Base-by-base conservation (phyloP, 2,329 filamentous ascomycete genomes). In the Diaporthe vaccinii region DNA sequence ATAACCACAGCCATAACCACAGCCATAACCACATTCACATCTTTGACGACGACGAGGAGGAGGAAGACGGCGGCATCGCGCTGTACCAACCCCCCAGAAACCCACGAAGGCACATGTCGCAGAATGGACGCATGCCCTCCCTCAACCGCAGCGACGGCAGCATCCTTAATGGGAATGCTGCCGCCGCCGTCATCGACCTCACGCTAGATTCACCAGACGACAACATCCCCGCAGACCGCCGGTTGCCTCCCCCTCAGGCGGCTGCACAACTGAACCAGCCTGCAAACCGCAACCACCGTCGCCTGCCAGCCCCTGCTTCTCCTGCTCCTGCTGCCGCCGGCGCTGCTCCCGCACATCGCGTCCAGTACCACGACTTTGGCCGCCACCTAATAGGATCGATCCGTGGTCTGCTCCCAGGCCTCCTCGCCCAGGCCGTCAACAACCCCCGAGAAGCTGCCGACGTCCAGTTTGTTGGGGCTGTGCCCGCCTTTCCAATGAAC, bases 151-250 rank as follows among this genome's bases (percentile, higher is more conserved):
- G 85, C 76, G 86, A 88, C 76, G 85, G 85, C 75, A 87, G 84
- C 71, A 81, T 86, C 49, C 79, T 86, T 17, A 81, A 80, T 4
- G 73, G 78, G 10, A 58, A 53, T 39, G 7, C 61, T 81, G 1
- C 82, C 80, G 69, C 75, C 17, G 69, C 75, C 9, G 81, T 90
- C 39, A 90, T 91, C 72, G 89, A 91, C 78, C 84, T 91, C 14
- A 91, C 89, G 3, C 82, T 82, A 36, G 88, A 90, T 75, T 84
- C 84, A 9, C 82, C 84, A 22, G 83, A 84, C 25, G 55, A 70
- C 44, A 67, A 59, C 46, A 73, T 75, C 44, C 75, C 68, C 4
- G 68, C 61, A 17, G 31, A 75, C 70, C 73, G 73, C 28, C 75
- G 73, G 20, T 44, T 76, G 28, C 75, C 75, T 41, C 55, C 55